Conservation (phyloP, 371 early-diverging fungal species). For the Mucor lusitanicus region DNA sequence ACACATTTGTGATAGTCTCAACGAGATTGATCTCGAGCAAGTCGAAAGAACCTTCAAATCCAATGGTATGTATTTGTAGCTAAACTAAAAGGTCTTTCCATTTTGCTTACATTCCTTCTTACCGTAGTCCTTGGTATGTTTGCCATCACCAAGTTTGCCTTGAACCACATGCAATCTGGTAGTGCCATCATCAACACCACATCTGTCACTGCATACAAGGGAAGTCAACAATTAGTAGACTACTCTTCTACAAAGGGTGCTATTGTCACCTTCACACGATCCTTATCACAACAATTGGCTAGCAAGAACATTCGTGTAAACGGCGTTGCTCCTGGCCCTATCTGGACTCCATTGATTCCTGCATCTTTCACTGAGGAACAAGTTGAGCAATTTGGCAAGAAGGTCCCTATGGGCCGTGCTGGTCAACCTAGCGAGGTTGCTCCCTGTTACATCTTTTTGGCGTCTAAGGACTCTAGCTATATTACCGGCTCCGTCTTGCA, state of each 20-base stretch:
- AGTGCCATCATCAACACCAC: slow-evolving; percentile 42
- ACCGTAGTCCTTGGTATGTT: slow-evolving; percentile 35
- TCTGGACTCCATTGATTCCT: slow-evolving; percentile 57
- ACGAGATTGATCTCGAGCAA: slow-evolving; percentile 15
- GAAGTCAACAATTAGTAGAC: slow-evolving; percentile 31
- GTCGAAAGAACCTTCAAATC: slow-evolving; percentile 27
- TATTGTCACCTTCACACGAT: slow-evolving; percentile 46
- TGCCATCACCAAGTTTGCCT: slow-evolving; percentile 33
- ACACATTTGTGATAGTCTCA: slow-evolving; percentile 20
- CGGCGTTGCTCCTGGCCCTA: slow-evolving; percentile 49
- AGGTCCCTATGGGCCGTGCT: slow-evolving; percentile 52
- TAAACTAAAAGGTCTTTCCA: background rate
- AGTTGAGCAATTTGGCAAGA: slow-evolving; percentile 47
- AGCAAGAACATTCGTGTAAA: slow-evolving; percentile 48
- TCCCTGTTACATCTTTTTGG: slow-evolving; percentile 48
- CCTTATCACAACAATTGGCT: slow-evolving; percentile 47
- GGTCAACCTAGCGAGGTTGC: slow-evolving; percentile 58
- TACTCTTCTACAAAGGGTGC: slow-evolving; percentile 39
- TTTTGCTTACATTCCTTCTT: background rate
- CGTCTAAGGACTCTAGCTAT: slow-evolving; percentile 48
- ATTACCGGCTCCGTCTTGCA: slow-evolving; percentile 56
- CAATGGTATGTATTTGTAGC: slow-evolving; percentile 18
- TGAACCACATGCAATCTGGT: slow-evolving; percentile 37
- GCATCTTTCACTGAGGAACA: slow-evolving; percentile 52
- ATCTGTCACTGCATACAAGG: slow-evolving; percentile 43